Percentiles rank a stretch among this genome's conserved stretches.
Conservation (phyloP, 2,329 filamentous ascomycete genomes). For the Venturia effusa region DNA sequence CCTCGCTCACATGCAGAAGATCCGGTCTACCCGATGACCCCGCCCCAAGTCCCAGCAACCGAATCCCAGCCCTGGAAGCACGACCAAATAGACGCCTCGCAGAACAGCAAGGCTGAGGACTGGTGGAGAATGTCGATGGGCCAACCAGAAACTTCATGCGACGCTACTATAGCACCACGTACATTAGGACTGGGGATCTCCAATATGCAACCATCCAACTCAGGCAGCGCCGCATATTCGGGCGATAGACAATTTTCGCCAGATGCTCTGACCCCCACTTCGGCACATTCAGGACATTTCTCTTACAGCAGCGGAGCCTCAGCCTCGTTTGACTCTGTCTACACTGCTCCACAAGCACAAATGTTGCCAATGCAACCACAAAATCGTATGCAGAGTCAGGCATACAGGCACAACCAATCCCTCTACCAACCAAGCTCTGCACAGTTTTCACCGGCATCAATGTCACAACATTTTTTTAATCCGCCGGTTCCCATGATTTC, state of each 20-base stretch:
- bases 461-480: not conserved
- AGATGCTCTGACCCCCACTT: not conserved
- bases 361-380: not conserved
- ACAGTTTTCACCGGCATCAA: not conserved
- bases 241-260: not conserved
- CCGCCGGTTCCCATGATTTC: not conserved
- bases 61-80: not conserved
- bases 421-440: not conserved
- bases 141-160: not conserved
- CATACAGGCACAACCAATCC: not conserved
- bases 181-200: not conserved
- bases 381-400: not conserved
- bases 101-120: conserved; percentile 9
- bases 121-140: conserved; percentile 1
- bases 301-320: not conserved
- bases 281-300: not conserved
- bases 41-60: conserved; percentile 12
- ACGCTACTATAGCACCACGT: not conserved
- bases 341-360: not conserved
- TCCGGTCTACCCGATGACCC: conserved; percentile 10
- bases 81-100: not conserved
- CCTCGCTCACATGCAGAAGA: conserved; percentile 10
- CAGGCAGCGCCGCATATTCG: not conserved
- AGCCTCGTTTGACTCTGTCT: not conserved
- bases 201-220: not conserved